Percentiles rank a stretch among this genome's conserved stretches.
Conservation (phyloP, 257 asterid species). For the Nicotiana undulata region DNA sequence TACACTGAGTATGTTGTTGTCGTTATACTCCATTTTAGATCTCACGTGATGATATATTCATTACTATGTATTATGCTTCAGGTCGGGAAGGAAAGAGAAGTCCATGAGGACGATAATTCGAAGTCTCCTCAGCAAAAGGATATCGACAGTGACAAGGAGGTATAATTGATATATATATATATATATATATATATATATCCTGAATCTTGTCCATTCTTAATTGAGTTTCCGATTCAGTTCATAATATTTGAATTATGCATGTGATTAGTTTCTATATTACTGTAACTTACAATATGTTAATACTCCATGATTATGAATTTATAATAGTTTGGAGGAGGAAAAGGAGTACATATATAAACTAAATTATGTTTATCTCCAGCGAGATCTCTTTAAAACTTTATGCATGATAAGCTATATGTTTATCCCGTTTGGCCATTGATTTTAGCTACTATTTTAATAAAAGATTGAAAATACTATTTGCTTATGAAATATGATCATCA, state of each 20-base stretch:
- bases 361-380: neutral
- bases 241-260: neutral
- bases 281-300: neutral
- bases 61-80: neutral
- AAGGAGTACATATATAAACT: neutral
- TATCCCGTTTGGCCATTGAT: too few species aligned
- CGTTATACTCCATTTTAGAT: neutral
- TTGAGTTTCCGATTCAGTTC: neutral
- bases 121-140: constrained; percentile 23
- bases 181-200: neutral
- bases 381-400: neutral
- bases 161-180: neutral
- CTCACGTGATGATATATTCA: neutral
- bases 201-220: neutral
- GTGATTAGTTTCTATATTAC: neutral
- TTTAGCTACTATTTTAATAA: too few species aligned
- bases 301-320: neutral
- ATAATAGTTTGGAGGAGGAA: neutral
- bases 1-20: too few species aligned
- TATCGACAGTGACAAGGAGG: constrained; percentile 20
- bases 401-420: too few species aligned
- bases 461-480: too few species aligned
- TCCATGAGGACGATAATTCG: constrained; percentile 17
- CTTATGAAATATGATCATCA: too few species aligned
- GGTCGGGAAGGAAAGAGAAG: constrained; percentile 35